Evolutionary conservation across 257 asterid species (phyloP), one percentile per base, ranked within the genome.

Genomic region (Petunia axillaris): DNA sequence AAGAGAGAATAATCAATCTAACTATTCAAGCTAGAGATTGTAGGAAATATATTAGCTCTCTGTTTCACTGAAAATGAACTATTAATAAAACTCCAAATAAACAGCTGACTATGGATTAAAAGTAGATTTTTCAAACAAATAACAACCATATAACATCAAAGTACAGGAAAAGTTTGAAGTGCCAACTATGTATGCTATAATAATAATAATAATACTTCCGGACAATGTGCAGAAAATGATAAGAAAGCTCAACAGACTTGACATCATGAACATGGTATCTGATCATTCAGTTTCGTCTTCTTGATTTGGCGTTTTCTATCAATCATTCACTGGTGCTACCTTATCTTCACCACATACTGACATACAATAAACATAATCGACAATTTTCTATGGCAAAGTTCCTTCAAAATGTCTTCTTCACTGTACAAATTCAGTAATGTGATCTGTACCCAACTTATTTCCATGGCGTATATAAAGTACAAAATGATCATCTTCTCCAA

Each of bases 241-340:
- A 39, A 16, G 46, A n/a, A 2, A 88, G 85, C 58, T 85, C 83
- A 6, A 37, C 11, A 2, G 86, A 87, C 53, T 73, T 84, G 84
- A 84, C 57, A 82, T 75, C 89, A 82, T 43, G 13, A 78, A 85
- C 89, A 87, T 85, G 52, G 83, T 85, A 83, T 85, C 89, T 4
- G 89, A 76, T 37, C 85, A 89, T 41, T 1, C 66, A 13, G 85
- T 52, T 58, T 78, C 76, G 40, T 3, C 58, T 35, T 81, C 88
- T 85, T 87, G 82, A 67, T 79, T n/a, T 2, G 88, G 90, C 11
- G 87, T 40, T 85, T 87, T 6, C 77, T 58, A 48, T 67, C 5
- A 13, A 80, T 82, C 86, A 88, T 82, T 84, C 89, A 84, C 73
- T 64, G 74, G 36, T 83, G 85, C 15, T 25, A 46, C 13, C 75